Conservation (phyloP, 2,329 filamentous ascomycete genomes). For the Aschersonia sp. region DNA sequence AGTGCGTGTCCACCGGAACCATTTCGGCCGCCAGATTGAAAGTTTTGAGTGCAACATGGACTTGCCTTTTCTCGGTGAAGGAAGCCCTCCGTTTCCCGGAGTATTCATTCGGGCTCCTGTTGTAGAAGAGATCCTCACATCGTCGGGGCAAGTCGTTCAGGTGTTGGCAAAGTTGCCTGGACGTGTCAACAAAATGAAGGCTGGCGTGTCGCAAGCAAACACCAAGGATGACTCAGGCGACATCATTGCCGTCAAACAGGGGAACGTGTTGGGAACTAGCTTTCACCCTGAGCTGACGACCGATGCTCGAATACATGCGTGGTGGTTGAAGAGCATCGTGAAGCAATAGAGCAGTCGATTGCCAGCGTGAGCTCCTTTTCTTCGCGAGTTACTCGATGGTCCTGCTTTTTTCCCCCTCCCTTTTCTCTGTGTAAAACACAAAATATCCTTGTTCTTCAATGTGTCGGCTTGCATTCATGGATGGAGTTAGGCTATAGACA, state of each 20-base stretch:
- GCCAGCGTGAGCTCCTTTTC: no score
- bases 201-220: slow-evolving; percentile 21
- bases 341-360: slow-evolving; percentile 28
- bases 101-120: slow-evolving; percentile 93
- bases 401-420: no score
- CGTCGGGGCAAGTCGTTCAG: slow-evolving; percentile 22
- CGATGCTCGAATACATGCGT: slow-evolving; percentile 77
- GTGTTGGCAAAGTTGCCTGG: slow-evolving; percentile 36
- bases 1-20: slow-evolving; percentile 83
- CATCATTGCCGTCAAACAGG: slow-evolving; percentile 79
- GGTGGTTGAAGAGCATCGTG: slow-evolving; percentile 55
- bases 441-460: no score
- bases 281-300: slow-evolving; percentile 91
- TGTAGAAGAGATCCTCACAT: slow-evolving; percentile 63
- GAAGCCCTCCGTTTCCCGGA: slow-evolving; percentile 44
- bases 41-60: slow-evolving; percentile 69
- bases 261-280: slow-evolving; percentile 85
- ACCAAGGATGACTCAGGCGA: slow-evolving; percentile 41
- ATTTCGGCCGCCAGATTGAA: slow-evolving; percentile 87
- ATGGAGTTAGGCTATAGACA: no score
- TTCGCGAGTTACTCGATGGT: no score
- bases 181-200: slow-evolving; percentile 21
- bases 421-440: no score
- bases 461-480: no score
- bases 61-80: slow-evolving; percentile 49